Conservation (phyloP, 2,329 filamentous ascomycete genomes). For the Colletotrichum karsti region DNA sequence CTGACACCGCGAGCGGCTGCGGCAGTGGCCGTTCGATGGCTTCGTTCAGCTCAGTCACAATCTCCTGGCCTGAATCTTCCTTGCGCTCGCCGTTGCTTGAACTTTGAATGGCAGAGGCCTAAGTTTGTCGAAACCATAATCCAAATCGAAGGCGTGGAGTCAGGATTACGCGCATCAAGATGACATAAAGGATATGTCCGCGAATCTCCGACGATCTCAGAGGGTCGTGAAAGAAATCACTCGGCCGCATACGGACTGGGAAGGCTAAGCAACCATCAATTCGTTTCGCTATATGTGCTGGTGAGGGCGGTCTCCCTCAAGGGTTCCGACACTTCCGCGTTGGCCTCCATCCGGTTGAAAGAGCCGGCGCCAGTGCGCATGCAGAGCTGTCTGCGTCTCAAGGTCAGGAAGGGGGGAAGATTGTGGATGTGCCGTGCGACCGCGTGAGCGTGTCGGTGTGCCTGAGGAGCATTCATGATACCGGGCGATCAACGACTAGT, state of each 20-base stretch:
- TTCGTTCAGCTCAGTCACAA: not conserved
- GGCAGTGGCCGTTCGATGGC: constrained; percentile 3
- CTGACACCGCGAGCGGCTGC: not conserved
- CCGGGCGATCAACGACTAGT: constrained; percentile 24
- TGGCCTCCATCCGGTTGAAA: constrained; percentile 5
- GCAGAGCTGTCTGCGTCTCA: constrained; percentile 14
- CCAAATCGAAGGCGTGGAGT: not conserved
- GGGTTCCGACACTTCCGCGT: constrained; percentile 24
- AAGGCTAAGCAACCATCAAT: not conserved
- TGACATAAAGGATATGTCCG: not conserved
- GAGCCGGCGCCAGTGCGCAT: constrained; percentile 4
- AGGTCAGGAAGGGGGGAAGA: not conserved
- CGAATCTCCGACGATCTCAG: not conserved
- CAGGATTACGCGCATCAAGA: not conserved
- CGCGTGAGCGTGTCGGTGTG: constrained; percentile 11
- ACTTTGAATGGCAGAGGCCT: not conserved
- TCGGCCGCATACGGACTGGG: too few species aligned
- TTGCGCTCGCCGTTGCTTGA: not conserved
- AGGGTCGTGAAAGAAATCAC: not conserved
- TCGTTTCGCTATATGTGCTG: not conserved
- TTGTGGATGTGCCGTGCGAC: constrained; percentile 5
- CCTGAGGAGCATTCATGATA: constrained; percentile 27
- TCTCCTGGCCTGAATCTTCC: not conserved
- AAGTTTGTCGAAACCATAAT: not conserved
- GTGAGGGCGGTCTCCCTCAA: not conserved